phyloP scores from a whole-genome alignment of 1,139 yeast species.

The Debaryomyces sp. region DNA sequence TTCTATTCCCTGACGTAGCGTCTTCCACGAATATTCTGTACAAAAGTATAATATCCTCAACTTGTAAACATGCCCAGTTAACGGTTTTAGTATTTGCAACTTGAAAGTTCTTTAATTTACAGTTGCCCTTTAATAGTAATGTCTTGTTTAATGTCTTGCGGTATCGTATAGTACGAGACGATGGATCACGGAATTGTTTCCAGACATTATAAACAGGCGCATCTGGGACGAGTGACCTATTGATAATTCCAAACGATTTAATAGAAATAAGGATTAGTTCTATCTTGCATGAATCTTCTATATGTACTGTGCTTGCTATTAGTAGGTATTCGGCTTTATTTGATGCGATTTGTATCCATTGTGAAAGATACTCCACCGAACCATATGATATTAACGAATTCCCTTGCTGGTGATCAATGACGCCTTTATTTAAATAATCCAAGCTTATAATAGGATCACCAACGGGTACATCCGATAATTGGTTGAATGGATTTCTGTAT shows the following conservation, averaged over 20 bases:
- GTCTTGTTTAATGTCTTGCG: slow-evolving; percentile 2
- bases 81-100: background rate
- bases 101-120: background rate
- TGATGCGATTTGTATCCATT: slow-evolving; percentile 10
- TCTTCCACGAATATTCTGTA: background rate
- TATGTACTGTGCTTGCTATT: slow-evolving; percentile 15
- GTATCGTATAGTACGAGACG: slow-evolving; percentile 1
- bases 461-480: slow-evolving; percentile 13
- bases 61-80: background rate
- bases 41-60: slow-evolving; percentile 3
- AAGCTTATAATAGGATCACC: slow-evolving; percentile 24
- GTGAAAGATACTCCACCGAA: slow-evolving; percentile 8
- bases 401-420: slow-evolving; percentile 10
- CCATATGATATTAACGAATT: slow-evolving; percentile 8
- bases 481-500: slow-evolving; percentile 14
- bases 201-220: slow-evolving; percentile 6
- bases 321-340: slow-evolving; percentile 18
- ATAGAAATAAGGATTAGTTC: slow-evolving; percentile 22
- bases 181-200: slow-evolving; percentile 8
- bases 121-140: background rate
- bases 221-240: slow-evolving; percentile 7
- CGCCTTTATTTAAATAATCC: slow-evolving; percentile 21
- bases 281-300: slow-evolving; percentile 10
- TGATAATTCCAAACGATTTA: slow-evolving; percentile 20
- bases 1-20: background rate